These are phyloP conservation scores for Candida mattraensis DNA, from an alignment of 805 yeast species.

Conservation along the genomic window DNA sequence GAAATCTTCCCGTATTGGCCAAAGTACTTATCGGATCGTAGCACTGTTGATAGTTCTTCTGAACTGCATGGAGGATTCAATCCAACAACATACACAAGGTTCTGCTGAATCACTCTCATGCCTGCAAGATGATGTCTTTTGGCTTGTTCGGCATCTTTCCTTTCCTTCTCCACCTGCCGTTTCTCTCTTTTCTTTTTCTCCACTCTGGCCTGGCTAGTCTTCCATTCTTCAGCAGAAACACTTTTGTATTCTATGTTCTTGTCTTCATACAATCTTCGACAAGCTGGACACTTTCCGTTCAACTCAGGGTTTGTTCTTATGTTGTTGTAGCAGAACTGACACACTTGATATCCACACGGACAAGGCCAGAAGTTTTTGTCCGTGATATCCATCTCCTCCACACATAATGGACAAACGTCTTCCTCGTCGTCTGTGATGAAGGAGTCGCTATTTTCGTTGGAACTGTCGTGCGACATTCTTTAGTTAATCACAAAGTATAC, in stretches of 20 bases:
- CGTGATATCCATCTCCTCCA: slow-evolving; percentile 95
- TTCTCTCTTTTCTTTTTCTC: slow-evolving; percentile 78
- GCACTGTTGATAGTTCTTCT: slow-evolving; percentile 78
- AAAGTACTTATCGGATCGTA: slow-evolving; percentile 89
- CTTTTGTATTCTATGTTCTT: slow-evolving; percentile 85
- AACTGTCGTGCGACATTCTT: slow-evolving; percentile 21
- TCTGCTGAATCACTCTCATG: slow-evolving; percentile 97
- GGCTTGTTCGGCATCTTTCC: slow-evolving; percentile 83
- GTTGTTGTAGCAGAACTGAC: slow-evolving; percentile 97
- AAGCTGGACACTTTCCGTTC: slow-evolving; percentile 96
- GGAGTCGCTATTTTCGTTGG: slow-evolving; percentile 42
- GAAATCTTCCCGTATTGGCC: slow-evolving; percentile 98
- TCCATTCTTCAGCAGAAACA: slow-evolving; percentile 84
- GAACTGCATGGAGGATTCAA: slow-evolving; percentile 83
- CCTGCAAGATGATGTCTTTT: slow-evolving; percentile 90
- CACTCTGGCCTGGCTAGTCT: slow-evolving; percentile 74
- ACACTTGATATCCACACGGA: slow-evolving; percentile 98
- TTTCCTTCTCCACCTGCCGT: slow-evolving; percentile 86
- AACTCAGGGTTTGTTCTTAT: slow-evolving; percentile 93
- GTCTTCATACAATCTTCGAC: slow-evolving; percentile 92
- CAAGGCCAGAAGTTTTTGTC: slow-evolving; percentile 98
- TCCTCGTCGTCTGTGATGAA: slow-evolving; percentile 79
- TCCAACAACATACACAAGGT: slow-evolving; percentile 94
- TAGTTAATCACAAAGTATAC: not conserved
- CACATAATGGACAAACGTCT: slow-evolving; percentile 89